Conservation (phyloP, 768 basidiomycete species). For the Scleroderma citrinum region DNA sequence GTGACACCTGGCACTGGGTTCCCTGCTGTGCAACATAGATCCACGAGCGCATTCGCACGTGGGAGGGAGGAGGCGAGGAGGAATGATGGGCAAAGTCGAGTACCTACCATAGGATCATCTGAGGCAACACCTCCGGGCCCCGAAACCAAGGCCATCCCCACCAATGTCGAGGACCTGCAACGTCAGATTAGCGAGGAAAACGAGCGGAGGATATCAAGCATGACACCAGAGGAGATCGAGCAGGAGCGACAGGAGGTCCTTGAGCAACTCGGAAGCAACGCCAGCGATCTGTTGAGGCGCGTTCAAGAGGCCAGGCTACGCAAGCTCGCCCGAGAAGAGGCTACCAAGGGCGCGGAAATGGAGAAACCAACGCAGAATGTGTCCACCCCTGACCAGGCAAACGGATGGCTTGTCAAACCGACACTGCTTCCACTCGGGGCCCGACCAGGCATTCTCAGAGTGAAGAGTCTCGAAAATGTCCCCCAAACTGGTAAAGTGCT, state of each 20-base stretch:
- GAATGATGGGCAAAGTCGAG: conserved; percentile 17
- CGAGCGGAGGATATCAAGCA: conserved; percentile 48
- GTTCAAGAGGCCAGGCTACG: conserved; percentile 4
- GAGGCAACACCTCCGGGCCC: not conserved
- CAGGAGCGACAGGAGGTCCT: conserved; percentile 60
- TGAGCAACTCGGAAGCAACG: conserved; percentile 63
- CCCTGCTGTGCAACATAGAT: conserved; percentile 59
- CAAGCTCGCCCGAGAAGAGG: not conserved
- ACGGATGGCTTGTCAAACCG: not conserved
- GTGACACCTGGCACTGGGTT: conserved; percentile 42
- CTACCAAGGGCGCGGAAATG: not conserved
- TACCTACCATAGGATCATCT: conserved; percentile 26
- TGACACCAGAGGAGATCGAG: conserved; percentile 68
- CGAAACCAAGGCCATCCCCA: conserved; percentile 14
- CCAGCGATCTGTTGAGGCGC: conserved; percentile 51
- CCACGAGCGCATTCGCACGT: conserved; percentile 54
- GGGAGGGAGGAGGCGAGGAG: conserved; percentile 33
- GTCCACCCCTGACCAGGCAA: not conserved
- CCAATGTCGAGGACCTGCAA: conserved; percentile 40
- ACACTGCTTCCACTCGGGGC: conserved; percentile 8
- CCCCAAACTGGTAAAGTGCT: conserved; percentile 12
- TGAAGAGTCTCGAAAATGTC: conserved; percentile 27
- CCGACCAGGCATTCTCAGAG: conserved; percentile 21
- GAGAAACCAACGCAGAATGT: not conserved
- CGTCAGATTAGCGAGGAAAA: conserved; percentile 65